Percentiles rank a stretch among this genome's conserved stretches.
Evolutionary conservation across 2,329 filamentous ascomycete genomes (phyloP).

Genomic region (Neopestalotiopsis rosae): DNA sequence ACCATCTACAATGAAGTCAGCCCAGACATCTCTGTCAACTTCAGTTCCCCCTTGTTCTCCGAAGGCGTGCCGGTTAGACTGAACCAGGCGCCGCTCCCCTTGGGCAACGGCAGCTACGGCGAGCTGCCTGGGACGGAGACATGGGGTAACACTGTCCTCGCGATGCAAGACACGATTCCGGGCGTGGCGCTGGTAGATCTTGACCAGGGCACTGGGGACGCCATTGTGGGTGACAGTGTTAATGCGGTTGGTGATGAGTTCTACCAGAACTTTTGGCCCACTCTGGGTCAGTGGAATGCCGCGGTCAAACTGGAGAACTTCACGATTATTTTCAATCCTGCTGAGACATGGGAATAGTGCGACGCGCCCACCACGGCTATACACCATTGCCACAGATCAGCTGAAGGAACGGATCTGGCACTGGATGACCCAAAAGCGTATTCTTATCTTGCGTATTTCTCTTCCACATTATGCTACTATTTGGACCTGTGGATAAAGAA

Average conservation of each 20-base stretch:
- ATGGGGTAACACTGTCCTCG: conserved; percentile 28
- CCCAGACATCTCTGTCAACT: conserved; percentile 25
- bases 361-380: too few species aligned
- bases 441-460: too few species aligned
- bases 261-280: conserved; percentile 21
- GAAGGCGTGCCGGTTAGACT: conserved; percentile 30
- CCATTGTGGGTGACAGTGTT: background rate
- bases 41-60: conserved; percentile 20
- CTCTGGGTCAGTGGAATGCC: background rate
- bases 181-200: conserved; percentile 16
- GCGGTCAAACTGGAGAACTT: conserved; percentile 15
- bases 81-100: conserved; percentile 33
- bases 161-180: background rate
- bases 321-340: conserved; percentile 17
- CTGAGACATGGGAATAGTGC: conserved; percentile 4
- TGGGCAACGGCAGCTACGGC: conserved; percentile 22
- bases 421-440: too few species aligned
- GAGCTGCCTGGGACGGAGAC: conserved; percentile 29
- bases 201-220: conserved; percentile 18
- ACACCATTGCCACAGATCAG: too few species aligned
- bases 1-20: conserved; percentile 22
- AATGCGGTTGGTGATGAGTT: conserved; percentile 23
- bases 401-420: too few species aligned
- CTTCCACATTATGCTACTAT: too few species aligned
- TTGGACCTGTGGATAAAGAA: too few species aligned